These are phyloP conservation scores for Lenwebbia sp. DNA, from an alignment of 345 rosid genomes.

Conservation along the genomic window DNA sequence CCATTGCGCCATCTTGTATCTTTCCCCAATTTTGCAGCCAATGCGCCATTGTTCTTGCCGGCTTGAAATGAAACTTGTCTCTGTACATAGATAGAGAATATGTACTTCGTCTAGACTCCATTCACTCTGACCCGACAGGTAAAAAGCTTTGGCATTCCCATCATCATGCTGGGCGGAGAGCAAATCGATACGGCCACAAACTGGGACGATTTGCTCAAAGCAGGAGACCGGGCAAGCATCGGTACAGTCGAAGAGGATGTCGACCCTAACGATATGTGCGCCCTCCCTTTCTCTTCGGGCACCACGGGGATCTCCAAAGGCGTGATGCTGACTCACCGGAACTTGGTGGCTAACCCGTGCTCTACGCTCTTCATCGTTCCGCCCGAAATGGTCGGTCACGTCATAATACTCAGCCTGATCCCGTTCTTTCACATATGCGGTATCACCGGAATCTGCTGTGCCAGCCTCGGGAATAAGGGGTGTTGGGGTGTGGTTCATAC, in stretches of 20 bases:
- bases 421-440: constrained; percentile 95
- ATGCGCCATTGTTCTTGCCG: background rate
- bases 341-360: constrained; percentile 84
- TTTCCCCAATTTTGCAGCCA: background rate
- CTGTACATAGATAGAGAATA: background rate
- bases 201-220: constrained; percentile 61
- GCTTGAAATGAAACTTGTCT: background rate
- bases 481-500: too few relatives aligned
- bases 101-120: background rate
- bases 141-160: constrained; percentile 38
- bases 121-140: constrained; percentile 25
- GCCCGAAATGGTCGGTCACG: constrained; percentile 61
- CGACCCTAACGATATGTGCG: constrained; percentile 64
- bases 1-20: background rate
- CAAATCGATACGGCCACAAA: constrained; percentile 41
- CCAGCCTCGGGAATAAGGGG: constrained; percentile 71
- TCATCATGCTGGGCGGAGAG: constrained; percentile 48
- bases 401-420: constrained; percentile 57
- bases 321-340: constrained; percentile 78
- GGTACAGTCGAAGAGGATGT: constrained; percentile 13
- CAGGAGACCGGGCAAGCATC: constrained; percentile 52
- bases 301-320: constrained; percentile 93
- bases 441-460: constrained; percentile 81
- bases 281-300: constrained; percentile 97
- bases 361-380: constrained; percentile 67